Evolutionary conservation across 1,284 basidiomycete species (phyloP).

Genomic region (Mycosarcoma maydis): DNA sequence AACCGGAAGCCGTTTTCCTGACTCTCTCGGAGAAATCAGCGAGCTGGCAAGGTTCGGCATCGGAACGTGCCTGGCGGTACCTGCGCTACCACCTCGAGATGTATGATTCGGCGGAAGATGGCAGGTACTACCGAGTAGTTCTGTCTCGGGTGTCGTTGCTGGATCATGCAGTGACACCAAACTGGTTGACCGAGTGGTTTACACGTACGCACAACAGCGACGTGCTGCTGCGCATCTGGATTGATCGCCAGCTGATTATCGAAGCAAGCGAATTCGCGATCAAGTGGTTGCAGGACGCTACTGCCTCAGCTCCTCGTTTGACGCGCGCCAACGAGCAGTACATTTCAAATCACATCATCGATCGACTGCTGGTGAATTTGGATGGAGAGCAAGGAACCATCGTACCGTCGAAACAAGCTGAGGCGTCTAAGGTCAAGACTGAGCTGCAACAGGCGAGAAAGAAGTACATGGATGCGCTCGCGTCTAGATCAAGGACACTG

Average conservation of each 20-base stretch:
- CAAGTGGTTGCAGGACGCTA: slow-evolving; percentile 21
- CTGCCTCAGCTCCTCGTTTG: slow-evolving; percentile 8
- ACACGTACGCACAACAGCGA: slow-evolving; percentile 27
- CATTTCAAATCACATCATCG: slow-evolving; percentile 34
- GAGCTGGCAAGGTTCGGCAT: slow-evolving; percentile 82
- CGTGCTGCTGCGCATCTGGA: slow-evolving; percentile 35
- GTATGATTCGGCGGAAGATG: slow-evolving; percentile 73
- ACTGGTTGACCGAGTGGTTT: slow-evolving; percentile 44
- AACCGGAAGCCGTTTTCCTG: slow-evolving; percentile 56
- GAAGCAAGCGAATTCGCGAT: slow-evolving; percentile 31
- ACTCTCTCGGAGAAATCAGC: slow-evolving; percentile 63
- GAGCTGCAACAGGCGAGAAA: slow-evolving; percentile 28
- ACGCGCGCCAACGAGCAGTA: slow-evolving; percentile 21
- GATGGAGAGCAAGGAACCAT: slow-evolving; percentile 23
- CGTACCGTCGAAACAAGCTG: slow-evolving; percentile 8
- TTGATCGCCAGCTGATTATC: slow-evolving; percentile 29
- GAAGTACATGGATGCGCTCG: slow-evolving; percentile 27
- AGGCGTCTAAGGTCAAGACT: slow-evolving; percentile 10
- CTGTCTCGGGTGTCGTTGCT: slow-evolving; percentile 64
- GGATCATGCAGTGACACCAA: slow-evolving; percentile 17
- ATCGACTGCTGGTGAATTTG: slow-evolving; percentile 35
- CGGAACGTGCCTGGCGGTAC: slow-evolving; percentile 87
- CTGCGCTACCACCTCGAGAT: slow-evolving; percentile 81
- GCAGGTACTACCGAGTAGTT: slow-evolving; percentile 74
- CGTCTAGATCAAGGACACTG: slow-evolving; percentile 17